Evolutionary conservation across 352 stramenopile species (phyloP).

Genomic region (Phytophthora chlamydospora): DNA sequence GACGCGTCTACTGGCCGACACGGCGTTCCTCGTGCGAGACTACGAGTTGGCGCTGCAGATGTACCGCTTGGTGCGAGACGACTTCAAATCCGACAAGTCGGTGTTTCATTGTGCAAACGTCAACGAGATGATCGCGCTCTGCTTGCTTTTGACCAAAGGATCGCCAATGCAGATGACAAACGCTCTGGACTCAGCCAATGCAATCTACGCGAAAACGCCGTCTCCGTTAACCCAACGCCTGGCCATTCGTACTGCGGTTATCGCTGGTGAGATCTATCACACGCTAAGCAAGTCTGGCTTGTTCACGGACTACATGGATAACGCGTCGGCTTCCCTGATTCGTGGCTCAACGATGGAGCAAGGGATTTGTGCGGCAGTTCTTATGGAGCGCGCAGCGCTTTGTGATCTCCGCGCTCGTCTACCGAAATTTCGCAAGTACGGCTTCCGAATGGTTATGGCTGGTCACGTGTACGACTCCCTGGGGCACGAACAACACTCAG

Average conservation of each 20-base stretch:
- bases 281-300: slow-evolving; percentile 73
- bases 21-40: slow-evolving; percentile 89
- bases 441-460: slow-evolving; percentile 91
- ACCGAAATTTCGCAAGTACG: slow-evolving; percentile 88
- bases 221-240: slow-evolving; percentile 55
- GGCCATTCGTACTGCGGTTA: slow-evolving; percentile 66
- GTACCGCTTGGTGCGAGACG: slow-evolving; percentile 91
- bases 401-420: slow-evolving; percentile 74
- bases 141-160: slow-evolving; percentile 76
- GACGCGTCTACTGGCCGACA: slow-evolving; percentile 89
- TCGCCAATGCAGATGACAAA: slow-evolving; percentile 88
- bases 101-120: slow-evolving; percentile 81
- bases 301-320: slow-evolving; percentile 90
- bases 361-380: slow-evolving; percentile 81
- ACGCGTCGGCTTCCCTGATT: slow-evolving; percentile 81
- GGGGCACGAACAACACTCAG: slow-evolving; percentile 73
- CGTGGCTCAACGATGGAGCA: slow-evolving; percentile 86
- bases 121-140: slow-evolving; percentile 91
- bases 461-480: slow-evolving; percentile 84
- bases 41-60: slow-evolving; percentile 90
- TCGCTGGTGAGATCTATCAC: slow-evolving; percentile 85
- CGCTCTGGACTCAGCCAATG: slow-evolving; percentile 68
- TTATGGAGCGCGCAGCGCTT: slow-evolving; percentile 80
- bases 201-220: slow-evolving; percentile 68
- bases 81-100: slow-evolving; percentile 92